Conservation (phyloP, 2,329 filamentous ascomycete species). For the Neodidymelliopsis sp. region DNA sequence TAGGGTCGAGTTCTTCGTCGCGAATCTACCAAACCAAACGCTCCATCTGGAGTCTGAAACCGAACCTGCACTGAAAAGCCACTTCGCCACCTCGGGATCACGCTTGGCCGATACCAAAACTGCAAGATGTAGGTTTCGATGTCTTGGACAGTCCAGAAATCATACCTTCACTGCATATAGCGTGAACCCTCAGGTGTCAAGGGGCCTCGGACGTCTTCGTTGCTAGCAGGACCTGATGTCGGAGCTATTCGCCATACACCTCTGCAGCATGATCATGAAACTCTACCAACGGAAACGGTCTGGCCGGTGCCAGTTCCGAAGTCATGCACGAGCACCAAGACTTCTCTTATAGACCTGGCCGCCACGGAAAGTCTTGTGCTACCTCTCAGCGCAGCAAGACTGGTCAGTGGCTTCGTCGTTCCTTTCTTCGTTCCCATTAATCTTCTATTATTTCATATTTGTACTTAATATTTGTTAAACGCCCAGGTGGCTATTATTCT, state of each 20-base stretch:
- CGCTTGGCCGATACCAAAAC: constrained; percentile 33
- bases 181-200: constrained; percentile 20
- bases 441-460: constrained; percentile 28
- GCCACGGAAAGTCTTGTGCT: constrained; percentile 21
- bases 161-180: constrained; percentile 16
- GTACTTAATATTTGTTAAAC: constrained; percentile 33
- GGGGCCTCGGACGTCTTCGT: constrained; percentile 20
- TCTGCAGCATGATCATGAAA: constrained; percentile 31
- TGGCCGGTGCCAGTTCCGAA: constrained; percentile 25
- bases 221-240: constrained; percentile 24
- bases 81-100: constrained; percentile 28
- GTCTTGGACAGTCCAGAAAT: constrained; percentile 18
- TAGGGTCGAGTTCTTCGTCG: constrained; percentile 31
- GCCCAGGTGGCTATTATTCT: constrained; percentile 43
- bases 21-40: constrained; percentile 36
- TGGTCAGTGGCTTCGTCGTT: constrained; percentile 41
- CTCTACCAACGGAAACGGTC: constrained; percentile 22
- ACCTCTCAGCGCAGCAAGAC: constrained; percentile 39
- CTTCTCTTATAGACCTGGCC: constrained; percentile 34
- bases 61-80: constrained; percentile 29
- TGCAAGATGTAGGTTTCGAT: constrained; percentile 24
- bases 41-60: constrained; percentile 39
- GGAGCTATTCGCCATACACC: constrained; percentile 23
- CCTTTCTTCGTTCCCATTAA: constrained; percentile 34
- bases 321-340: constrained; percentile 15